Evolutionary conservation across 495 filamentous ascomycete genomes (phyloP), one percentile per base, ranked within the genome.

Genomic region (Parathielavia appendiculata): DNA sequence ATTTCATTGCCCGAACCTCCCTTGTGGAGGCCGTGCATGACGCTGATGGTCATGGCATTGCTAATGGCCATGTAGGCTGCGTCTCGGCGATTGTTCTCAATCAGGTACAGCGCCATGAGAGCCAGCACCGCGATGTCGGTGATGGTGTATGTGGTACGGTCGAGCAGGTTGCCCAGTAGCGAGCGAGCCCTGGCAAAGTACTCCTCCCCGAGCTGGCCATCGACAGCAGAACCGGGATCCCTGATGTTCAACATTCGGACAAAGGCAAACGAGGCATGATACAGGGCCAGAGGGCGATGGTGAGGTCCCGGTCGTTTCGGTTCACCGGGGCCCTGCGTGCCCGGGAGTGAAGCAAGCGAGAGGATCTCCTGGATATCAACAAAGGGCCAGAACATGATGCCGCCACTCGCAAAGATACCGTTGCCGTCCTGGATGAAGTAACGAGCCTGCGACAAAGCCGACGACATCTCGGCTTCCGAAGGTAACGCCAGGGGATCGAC

Each of bases 1-100:
- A 43, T 22, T 52, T 75, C 73, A 46, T 66, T 60, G 2, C 63
- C 58, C 9, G 61, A 54, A 30, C 56, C 58, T 9, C 71, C 67
- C 38, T 66, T 61, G 56, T 78, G 69, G 12, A 70, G 46, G 22
- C 75, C 75, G 43, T 71, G 65, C 54, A 67, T 66, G 14, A 75
- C 58, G 50, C 66, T 63, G 11, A 73, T 57, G 35, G 68, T 58
- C 62, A 73, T 71, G 16, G 75, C 74, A 10, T 66, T 66, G 41
- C 65, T 63, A 51, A 78, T 63, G 46, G 64, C 66, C 22, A 66
- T 62, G 58, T 70, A 74, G 22, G 73, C 72, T 2, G 68, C 66
- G 43, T 76, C 75, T 46, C 72, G 57, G 9, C 75, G 66, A 60
- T 76, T 72, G 41, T 65, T 66, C 52, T 75, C 75, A 32, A 76